Percentiles rank a stretch among this genome's conserved stretches.
phyloP scores from a whole-genome alignment of 2,329 filamentous ascomycete species.

The Colletotrichum australisinense region DNA sequence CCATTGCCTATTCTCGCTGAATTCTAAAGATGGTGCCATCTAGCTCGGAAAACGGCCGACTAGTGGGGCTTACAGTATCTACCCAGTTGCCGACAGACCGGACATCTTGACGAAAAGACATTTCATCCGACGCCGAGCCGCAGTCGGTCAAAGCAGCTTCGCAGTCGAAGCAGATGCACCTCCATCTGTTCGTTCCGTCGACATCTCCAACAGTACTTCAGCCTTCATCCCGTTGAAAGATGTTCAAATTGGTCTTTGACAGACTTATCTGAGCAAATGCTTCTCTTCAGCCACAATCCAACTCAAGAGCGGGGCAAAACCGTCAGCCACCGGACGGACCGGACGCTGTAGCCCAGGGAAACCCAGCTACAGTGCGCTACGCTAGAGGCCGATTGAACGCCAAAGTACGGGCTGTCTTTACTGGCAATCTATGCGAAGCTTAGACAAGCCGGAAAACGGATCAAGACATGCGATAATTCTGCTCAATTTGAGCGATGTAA shows the following conservation, averaged over 20 bases:
- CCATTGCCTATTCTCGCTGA: conserved; percentile 2
- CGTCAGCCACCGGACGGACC: neutral
- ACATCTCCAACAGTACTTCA: neutral
- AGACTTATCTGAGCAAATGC: neutral
- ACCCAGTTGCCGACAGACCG: neutral
- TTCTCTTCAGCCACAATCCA: neutral
- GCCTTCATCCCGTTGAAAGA: neutral
- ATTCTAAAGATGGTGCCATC: neutral
- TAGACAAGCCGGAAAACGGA: too few species aligned
- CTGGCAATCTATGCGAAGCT: too few species aligned
- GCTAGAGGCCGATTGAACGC: too few species aligned
- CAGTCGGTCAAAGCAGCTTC: neutral
- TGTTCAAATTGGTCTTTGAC: neutral
- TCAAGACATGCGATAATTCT: too few species aligned
- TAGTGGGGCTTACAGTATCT: neutral
- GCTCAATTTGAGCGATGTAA: too few species aligned
- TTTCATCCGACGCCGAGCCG: neutral
- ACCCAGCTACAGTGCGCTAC: neutral
- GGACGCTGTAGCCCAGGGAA: neutral
- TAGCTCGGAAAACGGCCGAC: neutral
- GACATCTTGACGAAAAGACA: neutral
- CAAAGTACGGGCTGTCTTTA: neutral
- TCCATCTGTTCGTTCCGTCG: neutral
- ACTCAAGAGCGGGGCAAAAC: neutral
- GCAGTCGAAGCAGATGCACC: neutral